Conservation (phyloP, 768 basidiomycete species). For the Boletus rex-veris region DNA sequence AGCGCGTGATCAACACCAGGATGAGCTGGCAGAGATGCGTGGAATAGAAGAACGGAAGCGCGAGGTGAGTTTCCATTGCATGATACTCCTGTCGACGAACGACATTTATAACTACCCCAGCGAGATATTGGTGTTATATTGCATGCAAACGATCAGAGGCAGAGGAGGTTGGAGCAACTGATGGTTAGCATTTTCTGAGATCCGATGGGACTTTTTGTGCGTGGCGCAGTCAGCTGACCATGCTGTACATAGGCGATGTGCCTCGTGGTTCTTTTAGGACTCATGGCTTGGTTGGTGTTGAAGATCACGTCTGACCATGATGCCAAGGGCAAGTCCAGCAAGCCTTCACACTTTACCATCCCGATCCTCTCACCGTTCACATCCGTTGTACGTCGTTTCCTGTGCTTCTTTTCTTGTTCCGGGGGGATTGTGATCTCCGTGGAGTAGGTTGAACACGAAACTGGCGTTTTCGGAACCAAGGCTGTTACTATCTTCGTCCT, state of each 20-base stretch:
- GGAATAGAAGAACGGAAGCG: conserved; percentile 44
- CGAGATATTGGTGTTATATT: conserved; percentile 40
- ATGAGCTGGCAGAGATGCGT: conserved; percentile 44
- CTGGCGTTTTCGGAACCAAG: conserved; percentile 55
- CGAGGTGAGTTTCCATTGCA: conserved; percentile 34
- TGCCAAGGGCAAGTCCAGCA: conserved; percentile 7
- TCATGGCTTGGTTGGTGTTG: conserved; percentile 20
- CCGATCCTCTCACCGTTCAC: conserved; percentile 77
- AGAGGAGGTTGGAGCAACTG: conserved; percentile 47
- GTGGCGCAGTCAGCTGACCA: conserved; percentile 13
- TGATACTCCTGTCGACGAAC: neutral
- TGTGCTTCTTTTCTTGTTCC: conserved; percentile 1
- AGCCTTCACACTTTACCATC: conserved; percentile 65
- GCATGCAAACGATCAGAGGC: conserved; percentile 44
- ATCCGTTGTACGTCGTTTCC: conserved; percentile 51
- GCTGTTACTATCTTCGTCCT: conserved; percentile 40
- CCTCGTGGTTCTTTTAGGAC: conserved; percentile 23
- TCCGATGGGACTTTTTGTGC: neutral
- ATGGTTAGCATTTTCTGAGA: conserved; percentile 40
- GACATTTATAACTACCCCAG: conserved; percentile 29
- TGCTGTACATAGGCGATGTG: conserved; percentile 16
- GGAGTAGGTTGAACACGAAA: conserved; percentile 69
- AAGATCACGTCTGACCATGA: conserved; percentile 13
- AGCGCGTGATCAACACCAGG: conserved; percentile 45
- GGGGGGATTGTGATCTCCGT: conserved; percentile 1